These are phyloP conservation scores for Lasiosphaeria miniovina DNA, from an alignment of 495 filamentous ascomycete species.

Conservation along the genomic window DNA sequence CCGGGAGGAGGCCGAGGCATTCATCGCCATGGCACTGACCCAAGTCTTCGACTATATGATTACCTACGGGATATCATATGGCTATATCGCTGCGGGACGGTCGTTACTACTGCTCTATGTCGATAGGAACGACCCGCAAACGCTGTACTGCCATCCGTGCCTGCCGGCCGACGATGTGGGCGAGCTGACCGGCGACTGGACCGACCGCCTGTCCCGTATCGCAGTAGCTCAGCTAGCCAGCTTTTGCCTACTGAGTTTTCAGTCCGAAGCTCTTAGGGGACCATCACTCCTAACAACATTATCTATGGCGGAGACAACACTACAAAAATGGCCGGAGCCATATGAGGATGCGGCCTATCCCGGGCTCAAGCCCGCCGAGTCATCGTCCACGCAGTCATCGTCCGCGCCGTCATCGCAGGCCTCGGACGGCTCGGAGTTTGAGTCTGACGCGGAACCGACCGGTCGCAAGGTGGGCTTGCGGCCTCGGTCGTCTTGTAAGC, in stretches of 20 bases:
- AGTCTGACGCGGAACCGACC: neutral
- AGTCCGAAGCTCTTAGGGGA: slow-evolving; percentile 5
- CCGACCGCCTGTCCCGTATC: neutral
- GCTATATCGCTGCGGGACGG: neutral
- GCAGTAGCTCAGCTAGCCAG: slow-evolving; percentile 4
- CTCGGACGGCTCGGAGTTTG: neutral
- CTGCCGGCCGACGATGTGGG: slow-evolving; percentile 1
- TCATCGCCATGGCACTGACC: slow-evolving; percentile 1
- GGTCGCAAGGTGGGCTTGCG: neutral
- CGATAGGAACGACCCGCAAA: neutral
- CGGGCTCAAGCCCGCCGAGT: neutral
- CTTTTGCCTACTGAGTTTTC: slow-evolving; percentile 3
- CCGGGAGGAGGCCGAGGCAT: neutral
- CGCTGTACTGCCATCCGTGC: slow-evolving; percentile 3
- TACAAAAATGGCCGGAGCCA: neutral
- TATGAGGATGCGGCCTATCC: neutral
- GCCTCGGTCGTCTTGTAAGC: neutral
- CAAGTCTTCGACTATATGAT: slow-evolving; percentile 5
- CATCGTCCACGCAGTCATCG: neutral
- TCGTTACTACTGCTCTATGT: neutral
- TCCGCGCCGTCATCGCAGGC: slow-evolving; percentile 1
- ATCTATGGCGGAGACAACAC: neutral
- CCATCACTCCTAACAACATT: neutral
- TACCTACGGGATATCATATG: neutral
- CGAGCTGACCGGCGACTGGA: neutral